Base-by-base conservation (phyloP, 2,329 filamentous ascomycete species). In the Simplicillium sp. region DNA sequence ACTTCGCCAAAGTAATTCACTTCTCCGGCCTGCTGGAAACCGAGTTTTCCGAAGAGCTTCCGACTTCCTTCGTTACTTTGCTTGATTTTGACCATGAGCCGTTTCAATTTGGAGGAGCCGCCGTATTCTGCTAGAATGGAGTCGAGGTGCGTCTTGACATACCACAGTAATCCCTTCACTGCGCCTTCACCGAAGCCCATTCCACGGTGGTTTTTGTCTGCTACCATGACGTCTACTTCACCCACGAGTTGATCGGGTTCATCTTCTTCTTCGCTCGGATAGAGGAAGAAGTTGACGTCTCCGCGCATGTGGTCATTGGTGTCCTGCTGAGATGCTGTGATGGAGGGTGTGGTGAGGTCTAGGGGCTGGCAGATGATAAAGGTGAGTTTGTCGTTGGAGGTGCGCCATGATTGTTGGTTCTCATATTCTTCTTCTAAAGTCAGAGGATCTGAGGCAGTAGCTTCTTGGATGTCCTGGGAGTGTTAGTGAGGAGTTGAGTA, bases 211-310 rank as follows among this genome's bases (percentile, higher is more conserved):
- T 58, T 54, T 4, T 62, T 62, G 2, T 67, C 64, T 0, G 87
- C 87, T 46, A 95, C 80, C 88, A 95, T 94, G 47, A 95, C 75
- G 59, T 94, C 87, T 7, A 95, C 62, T 55, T 94, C 88, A 17
- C 84, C 88, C 3, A 82, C 60, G 44, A 62, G 59, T 11, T 55
- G 54, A 0, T 55, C 54, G 0, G 59, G 61, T 1, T 67, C 66
- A 0, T 67, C 67, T 0, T 74, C 70, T 1, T 69, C 71, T 11
- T 82, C 73, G 37, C 70, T 69, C 0, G 71, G 57, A 29, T 76
- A 78, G 1, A 97, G 64, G 55, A 97, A 96, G 29, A 96, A 69
- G 54, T 89, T 89, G 37, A 89, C 73, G 53, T 89, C 85, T 1
- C 85, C 85, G 7, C 85, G 56, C 79, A 87, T 85, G 8, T 57